These are phyloP conservation scores for Daldinia loculata DNA, from an alignment of 495 filamentous ascomycete species.

Conservation along the genomic window DNA sequence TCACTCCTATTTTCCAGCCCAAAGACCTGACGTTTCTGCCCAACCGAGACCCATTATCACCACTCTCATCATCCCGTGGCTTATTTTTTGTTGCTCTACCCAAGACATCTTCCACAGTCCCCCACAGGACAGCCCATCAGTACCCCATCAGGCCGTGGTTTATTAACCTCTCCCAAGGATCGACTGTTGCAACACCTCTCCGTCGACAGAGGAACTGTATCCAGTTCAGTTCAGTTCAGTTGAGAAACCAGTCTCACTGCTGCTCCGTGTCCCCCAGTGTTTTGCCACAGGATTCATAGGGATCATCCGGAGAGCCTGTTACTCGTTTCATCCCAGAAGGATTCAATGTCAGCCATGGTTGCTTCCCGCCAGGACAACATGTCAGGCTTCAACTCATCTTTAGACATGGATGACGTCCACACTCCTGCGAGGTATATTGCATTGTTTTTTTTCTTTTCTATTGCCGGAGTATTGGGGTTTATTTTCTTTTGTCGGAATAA, in stretches of 20 bases:
- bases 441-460: constrained; percentile 45
- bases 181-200: constrained; percentile 29
- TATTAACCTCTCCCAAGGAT: constrained; percentile 39
- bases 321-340: constrained; percentile 38
- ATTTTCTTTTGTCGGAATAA: constrained; percentile 10
- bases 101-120: constrained; percentile 39
- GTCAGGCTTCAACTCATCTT: constrained; percentile 57
- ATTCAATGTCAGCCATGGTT: constrained; percentile 56
- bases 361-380: constrained; percentile 55
- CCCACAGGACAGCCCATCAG: constrained; percentile 40
- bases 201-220: constrained; percentile 34
- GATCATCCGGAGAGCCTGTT: constrained; percentile 40
- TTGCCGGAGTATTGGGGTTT: constrained; percentile 43
- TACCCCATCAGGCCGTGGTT: constrained; percentile 41
- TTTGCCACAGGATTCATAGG: constrained; percentile 45
- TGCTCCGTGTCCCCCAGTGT: constrained; percentile 40
- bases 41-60: constrained; percentile 49
- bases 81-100: constrained; percentile 45
- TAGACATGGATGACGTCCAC: constrained; percentile 62
- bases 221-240: constrained; percentile 38
- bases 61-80: constrained; percentile 39
- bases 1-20: constrained; percentile 57
- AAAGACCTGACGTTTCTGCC: constrained; percentile 57
- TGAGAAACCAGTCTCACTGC: constrained; percentile 48
- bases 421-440: constrained; percentile 62